Evolutionary conservation across 2,329 filamentous ascomycete species (phyloP).

Genomic region (Pestalotiopsis sp.): DNA sequence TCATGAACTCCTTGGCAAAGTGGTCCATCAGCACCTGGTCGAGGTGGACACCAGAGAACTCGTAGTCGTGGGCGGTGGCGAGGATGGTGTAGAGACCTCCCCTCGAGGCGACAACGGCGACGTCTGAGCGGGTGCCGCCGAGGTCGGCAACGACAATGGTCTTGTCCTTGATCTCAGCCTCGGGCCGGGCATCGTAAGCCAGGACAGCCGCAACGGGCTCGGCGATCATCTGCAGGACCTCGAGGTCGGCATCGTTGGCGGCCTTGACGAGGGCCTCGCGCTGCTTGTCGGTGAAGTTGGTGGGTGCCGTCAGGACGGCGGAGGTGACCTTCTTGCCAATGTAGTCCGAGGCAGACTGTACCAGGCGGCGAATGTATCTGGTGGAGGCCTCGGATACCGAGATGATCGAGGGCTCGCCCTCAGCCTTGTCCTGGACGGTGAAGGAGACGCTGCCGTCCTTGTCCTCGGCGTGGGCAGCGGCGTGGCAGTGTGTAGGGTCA

Average conservation of each 20-base stretch:
- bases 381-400: conserved; percentile 80
- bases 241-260: conserved; percentile 77
- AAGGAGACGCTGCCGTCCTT: conserved; percentile 73
- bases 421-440: conserved; percentile 74
- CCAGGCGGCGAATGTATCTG: conserved; percentile 80
- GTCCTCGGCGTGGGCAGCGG: conserved; percentile 86
- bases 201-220: conserved; percentile 88
- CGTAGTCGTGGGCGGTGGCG: conserved; percentile 92
- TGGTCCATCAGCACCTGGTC: conserved; percentile 93
- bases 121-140: conserved; percentile 88
- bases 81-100: conserved; percentile 96
- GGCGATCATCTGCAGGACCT: conserved; percentile 88
- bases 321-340: conserved; percentile 90
- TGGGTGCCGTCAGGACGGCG: conserved; percentile 92
- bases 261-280: conserved; percentile 77
- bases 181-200: conserved; percentile 85
- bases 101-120: conserved; percentile 85
- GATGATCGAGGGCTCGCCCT: conserved; percentile 66
- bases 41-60: conserved; percentile 81
- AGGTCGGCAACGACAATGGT: conserved; percentile 88
- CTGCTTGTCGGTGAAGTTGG: conserved; percentile 88
- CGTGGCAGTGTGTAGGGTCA: conserved; percentile 92
- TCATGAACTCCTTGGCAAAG: conserved; percentile 98
- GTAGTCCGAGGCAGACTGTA: conserved; percentile 84
- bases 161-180: conserved; percentile 78